phyloP scores from a whole-genome alignment of 306 rosid species.

The Pyrus pyrifolia region DNA sequence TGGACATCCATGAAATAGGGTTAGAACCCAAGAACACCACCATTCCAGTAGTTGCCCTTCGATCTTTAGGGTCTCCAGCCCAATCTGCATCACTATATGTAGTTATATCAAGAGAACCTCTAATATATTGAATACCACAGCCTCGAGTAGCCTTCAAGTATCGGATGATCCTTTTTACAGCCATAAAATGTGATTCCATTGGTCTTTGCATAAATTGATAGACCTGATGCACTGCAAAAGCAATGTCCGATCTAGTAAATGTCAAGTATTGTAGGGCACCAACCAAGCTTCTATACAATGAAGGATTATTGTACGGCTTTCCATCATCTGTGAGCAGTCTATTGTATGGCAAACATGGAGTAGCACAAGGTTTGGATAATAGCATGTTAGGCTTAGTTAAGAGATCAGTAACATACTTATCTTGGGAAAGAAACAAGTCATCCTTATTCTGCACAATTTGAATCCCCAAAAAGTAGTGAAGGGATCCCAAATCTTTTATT shows the following conservation, averaged over 20 bases:
- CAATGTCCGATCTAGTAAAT: not conserved
- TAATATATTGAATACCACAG: not conserved
- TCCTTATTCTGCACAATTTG: not conserved
- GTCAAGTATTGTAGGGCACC: not conserved
- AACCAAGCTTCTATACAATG: not conserved
- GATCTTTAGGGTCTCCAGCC: not conserved
- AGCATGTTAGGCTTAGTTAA: too few relatives aligned
- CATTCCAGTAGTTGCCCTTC: not conserved
- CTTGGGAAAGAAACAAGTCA: not conserved
- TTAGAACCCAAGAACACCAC: not conserved
- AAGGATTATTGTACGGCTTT: not conserved
- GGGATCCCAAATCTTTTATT: not conserved
- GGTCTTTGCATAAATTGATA: not conserved
- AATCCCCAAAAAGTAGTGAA: not conserved
- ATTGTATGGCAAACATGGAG: too few relatives aligned
- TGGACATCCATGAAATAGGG: not conserved
- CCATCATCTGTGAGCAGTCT: too few relatives aligned
- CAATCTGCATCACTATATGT: not conserved
- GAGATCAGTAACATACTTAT: not conserved
- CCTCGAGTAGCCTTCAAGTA: not conserved
- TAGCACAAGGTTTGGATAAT: too few relatives aligned
- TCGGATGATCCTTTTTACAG: not conserved
- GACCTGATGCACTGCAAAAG: not conserved
- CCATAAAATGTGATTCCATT: not conserved
- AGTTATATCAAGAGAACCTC: accelerated